A percentile compares a stretch with the other conserved stretches of the same genome.
These are phyloP conservation scores for Bidens hawaiensis DNA, from an alignment of 140 eudicot genomes.

Conservation along the genomic window DNA sequence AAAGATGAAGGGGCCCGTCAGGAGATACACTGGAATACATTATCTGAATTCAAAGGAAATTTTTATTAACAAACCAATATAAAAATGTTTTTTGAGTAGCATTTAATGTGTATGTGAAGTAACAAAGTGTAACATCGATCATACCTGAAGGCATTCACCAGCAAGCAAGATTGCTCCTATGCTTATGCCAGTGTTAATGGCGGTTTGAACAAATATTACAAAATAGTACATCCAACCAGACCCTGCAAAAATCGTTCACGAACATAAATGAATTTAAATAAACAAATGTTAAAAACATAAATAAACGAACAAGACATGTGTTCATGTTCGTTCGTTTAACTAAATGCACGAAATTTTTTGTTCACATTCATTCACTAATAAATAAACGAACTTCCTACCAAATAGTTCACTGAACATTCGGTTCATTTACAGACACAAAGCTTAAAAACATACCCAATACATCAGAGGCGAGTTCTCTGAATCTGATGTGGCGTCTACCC, in stretches of 20 bases:
- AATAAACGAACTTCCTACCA: too few relatives aligned
- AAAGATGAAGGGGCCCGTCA: conserved; percentile 53
- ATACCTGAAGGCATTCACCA: conserved; percentile 90
- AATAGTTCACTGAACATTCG: too few relatives aligned
- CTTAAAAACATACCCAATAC: too few relatives aligned
- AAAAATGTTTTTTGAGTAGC: neutral
- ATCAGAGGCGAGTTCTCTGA: too few relatives aligned
- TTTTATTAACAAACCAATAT: neutral
- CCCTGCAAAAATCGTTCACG: conserved; percentile 40
- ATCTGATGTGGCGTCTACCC: too few relatives aligned
- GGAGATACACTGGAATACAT: conserved; percentile 60
- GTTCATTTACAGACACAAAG: too few relatives aligned
- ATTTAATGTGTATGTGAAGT: neutral
- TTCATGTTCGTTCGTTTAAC: too few relatives aligned
- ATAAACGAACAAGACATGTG: too few relatives aligned
- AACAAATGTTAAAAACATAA: neutral
- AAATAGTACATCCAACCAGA: conserved; percentile 85
- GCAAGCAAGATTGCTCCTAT: conserved; percentile 83
- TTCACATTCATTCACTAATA: too few relatives aligned
- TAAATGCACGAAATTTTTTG: too few relatives aligned
- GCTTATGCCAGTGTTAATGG: conserved; percentile 77
- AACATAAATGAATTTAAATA: neutral
- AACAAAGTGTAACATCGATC: neutral
- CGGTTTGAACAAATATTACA: conserved; percentile 79
- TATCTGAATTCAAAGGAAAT: conserved; percentile 32